Evolutionary conservation across 331 rosid genomes (phyloP), one percentile per base, ranked within the genome.

Genomic region (Quercus phellos): DNA sequence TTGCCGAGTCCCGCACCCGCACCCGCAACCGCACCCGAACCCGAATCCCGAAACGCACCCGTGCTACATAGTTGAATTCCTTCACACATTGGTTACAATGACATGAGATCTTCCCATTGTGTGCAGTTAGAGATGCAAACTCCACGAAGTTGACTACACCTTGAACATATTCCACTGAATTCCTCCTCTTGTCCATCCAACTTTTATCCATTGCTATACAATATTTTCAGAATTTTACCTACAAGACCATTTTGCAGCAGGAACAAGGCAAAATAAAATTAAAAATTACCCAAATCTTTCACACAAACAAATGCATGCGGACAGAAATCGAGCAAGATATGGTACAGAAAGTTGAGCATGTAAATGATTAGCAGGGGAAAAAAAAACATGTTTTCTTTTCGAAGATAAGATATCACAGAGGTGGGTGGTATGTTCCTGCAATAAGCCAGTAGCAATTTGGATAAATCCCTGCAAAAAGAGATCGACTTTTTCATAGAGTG

Each of bases 401-500:
- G 51, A 30, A 26, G 17, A 82, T 0, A 9, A 54, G 51, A 46
- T 19, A 59, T 42, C 61, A 8, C 46, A 61, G 32, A 19, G 53
- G 16, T 51, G 63, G 73, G 68, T 60, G 78, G 60, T 64, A 17
- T 61, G 81, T 86, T 81, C 96, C 89, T 89, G 90, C 86, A 90
- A 84, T 78, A 92, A 87, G 79, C 85, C 68, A 21, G 96, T 79
- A 79, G 99, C 98, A 89, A 90, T 87, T 84, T 90, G 93, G 68
- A 92, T 85, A 78, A 72, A 87, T 42, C 99, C 97, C 87, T 88
- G 95, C 74, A 92, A 81, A 70, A 94, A 80, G 56, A 92, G 88
- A 84, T 92, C 82, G 51, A 92, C 97, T 70, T 86, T 92, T 79
- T 87, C 95, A 30, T 77, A 94, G 86, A 81, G 91, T 79, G 87